These are phyloP conservation scores for Mortierella sp. DNA, from an alignment of 371 early-diverging fungal genomes.

Conservation along the genomic window DNA sequence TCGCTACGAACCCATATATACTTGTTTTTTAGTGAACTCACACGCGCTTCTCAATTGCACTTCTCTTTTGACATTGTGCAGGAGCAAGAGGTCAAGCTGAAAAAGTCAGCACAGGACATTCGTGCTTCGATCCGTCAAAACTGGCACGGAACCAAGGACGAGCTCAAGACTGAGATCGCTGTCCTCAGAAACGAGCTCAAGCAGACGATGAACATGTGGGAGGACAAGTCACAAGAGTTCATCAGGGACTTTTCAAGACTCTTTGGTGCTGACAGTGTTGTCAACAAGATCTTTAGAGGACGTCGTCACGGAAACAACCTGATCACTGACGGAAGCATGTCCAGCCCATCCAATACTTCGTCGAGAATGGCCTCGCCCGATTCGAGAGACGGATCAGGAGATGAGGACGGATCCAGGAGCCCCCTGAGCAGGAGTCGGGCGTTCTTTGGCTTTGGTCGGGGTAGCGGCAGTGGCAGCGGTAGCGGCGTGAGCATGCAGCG, in stretches of 20 bases:
- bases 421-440: slow-evolving; percentile 33
- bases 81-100: slow-evolving; percentile 83
- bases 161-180: slow-evolving; percentile 68
- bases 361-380: slow-evolving; percentile 51
- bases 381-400: slow-evolving; percentile 45
- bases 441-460: slow-evolving; percentile 40
- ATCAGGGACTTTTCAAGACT: slow-evolving; percentile 77
- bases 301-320: slow-evolving; percentile 36
- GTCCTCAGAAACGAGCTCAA: slow-evolving; percentile 75
- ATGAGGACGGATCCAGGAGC: slow-evolving; percentile 36
- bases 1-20: neutral
- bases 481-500: slow-evolving; percentile 33
- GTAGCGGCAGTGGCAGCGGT: slow-evolving; percentile 21
- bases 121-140: slow-evolving; percentile 74
- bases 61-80: slow-evolving; percentile 17
- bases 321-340: slow-evolving; percentile 35
- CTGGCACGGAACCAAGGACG: slow-evolving; percentile 70
- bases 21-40: neutral
- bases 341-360: slow-evolving; percentile 37
- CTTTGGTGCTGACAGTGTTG: slow-evolving; percentile 79
- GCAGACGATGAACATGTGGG: slow-evolving; percentile 79
- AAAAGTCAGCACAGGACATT: slow-evolving; percentile 79
- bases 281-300: slow-evolving; percentile 61
- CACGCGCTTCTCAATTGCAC: neutral
- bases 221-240: slow-evolving; percentile 79